Evolutionary conservation across 2,329 filamentous ascomycete species (phyloP).

Genomic region (Scedosporium dehoogii): DNA sequence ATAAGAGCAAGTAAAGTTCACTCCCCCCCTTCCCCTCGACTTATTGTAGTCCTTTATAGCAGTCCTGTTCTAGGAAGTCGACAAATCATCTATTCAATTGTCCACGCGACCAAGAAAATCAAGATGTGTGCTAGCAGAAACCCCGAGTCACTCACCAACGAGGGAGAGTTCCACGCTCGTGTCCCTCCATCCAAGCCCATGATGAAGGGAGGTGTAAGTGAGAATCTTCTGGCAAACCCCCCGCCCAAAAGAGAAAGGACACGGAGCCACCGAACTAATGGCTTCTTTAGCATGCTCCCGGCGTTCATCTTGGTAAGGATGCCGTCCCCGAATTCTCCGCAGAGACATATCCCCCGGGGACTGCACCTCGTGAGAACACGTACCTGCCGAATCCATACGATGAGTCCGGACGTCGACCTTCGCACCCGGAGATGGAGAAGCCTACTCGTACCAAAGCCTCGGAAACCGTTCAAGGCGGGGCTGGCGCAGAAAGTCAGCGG

Average conservation of each 20-base stretch:
- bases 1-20: no score
- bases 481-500: neutral
- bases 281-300: conserved; percentile 48
- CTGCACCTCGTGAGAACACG: conserved; percentile 41
- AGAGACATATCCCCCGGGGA: conserved; percentile 50
- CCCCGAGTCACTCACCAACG: neutral
- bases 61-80: no score
- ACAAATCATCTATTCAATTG: no score
- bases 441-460: conserved; percentile 13
- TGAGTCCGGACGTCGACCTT: conserved; percentile 25
- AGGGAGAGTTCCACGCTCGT: neutral
- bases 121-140: neutral
- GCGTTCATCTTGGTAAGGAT: conserved; percentile 50
- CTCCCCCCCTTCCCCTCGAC: no score
- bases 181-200: neutral
- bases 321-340: conserved; percentile 52
- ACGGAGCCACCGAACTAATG: neutral
- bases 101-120: no score
- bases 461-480: neutral
- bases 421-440: conserved; percentile 17
- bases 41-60: no score
- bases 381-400: conserved; percentile 27
- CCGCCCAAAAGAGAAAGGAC: neutral
- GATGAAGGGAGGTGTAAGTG: neutral
- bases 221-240: neutral